A percentile compares a stretch with the other conserved stretches of the same genome.
Conservation (phyloP, 2,329 filamentous ascomycete species). For the Fusarium sterilihyphosum region DNA sequence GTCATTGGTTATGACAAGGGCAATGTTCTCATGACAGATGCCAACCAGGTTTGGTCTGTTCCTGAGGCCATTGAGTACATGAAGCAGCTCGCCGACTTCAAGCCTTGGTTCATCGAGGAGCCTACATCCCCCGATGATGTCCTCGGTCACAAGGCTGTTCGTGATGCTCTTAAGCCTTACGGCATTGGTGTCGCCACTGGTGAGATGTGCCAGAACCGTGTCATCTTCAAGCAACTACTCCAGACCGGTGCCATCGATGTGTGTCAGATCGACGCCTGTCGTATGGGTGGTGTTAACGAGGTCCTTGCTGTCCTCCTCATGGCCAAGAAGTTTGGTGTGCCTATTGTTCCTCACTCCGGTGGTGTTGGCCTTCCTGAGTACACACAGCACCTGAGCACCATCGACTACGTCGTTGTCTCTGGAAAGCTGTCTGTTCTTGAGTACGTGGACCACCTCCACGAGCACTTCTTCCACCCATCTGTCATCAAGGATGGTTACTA, state of each 20-base stretch:
- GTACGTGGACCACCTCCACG: constrained; percentile 92
- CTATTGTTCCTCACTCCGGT: constrained; percentile 88
- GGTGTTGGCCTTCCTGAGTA: constrained; percentile 93
- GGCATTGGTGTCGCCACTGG: constrained; percentile 88
- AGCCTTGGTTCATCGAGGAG: constrained; percentile 95
- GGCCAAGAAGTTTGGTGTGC: constrained; percentile 80
- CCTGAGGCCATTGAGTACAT: constrained; percentile 90
- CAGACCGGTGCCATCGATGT: constrained; percentile 83
- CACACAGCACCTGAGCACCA: constrained; percentile 90
- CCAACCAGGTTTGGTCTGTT: constrained; percentile 92
- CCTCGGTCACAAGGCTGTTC: constrained; percentile 85
- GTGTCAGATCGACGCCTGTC: constrained; percentile 90
- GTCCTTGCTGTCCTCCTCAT: constrained; percentile 90
- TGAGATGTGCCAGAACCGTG: constrained; percentile 95
- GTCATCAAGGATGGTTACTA: constrained; percentile 88
- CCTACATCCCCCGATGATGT: constrained; percentile 91
- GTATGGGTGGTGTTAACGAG: constrained; percentile 90
- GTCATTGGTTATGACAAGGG: constrained; percentile 85
- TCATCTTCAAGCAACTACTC: constrained; percentile 93
- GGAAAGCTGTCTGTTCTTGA: constrained; percentile 86
- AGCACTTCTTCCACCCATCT: constrained; percentile 87
- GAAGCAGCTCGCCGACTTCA: constrained; percentile 82
- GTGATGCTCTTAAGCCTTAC: constrained; percentile 78
- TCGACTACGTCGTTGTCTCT: constrained; percentile 89
- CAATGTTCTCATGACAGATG: constrained; percentile 91